These are phyloP conservation scores for Termitomyces sp. DNA, from an alignment of 768 basidiomycete species.

Conservation along the genomic window DNA sequence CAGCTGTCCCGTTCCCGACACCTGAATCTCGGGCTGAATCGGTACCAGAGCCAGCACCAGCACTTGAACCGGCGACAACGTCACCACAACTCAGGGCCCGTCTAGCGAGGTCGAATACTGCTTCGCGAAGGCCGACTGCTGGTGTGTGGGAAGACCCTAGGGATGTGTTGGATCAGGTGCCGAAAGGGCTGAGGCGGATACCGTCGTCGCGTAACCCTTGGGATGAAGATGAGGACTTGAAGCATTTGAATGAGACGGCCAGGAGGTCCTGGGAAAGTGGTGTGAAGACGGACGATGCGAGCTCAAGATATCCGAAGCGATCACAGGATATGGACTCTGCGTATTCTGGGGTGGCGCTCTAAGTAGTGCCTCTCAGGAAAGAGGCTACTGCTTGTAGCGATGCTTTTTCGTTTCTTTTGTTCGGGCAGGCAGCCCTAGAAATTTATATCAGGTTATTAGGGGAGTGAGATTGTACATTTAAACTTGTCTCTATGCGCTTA, in stretches of 20 bases:
- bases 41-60: neutral
- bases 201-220: neutral
- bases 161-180: conserved; percentile 3
- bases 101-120: conserved; percentile 3
- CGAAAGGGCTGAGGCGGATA: neutral
- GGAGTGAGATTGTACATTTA: too few relatives aligned
- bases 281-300: conserved; percentile 1
- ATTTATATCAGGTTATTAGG: neutral
- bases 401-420: neutral
- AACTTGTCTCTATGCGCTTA: neutral
- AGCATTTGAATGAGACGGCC: neutral
- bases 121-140: conserved; percentile 8
- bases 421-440: conserved; percentile 3
- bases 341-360: conserved; percentile 14
- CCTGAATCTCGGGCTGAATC: neutral
- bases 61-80: conserved; percentile 4
- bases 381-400: neutral
- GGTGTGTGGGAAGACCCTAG: conserved; percentile 13
- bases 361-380: neutral
- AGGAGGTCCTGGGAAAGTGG: neutral
- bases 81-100: conserved; percentile 9
- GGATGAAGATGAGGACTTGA: neutral
- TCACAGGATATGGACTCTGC: conserved; percentile 2
- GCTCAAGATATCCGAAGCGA: conserved; percentile 6
- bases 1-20: neutral